Evolutionary conservation across 495 filamentous ascomycete species (phyloP), one percentile per base, ranked within the genome.

Genomic region (Daldinia loculata): DNA sequence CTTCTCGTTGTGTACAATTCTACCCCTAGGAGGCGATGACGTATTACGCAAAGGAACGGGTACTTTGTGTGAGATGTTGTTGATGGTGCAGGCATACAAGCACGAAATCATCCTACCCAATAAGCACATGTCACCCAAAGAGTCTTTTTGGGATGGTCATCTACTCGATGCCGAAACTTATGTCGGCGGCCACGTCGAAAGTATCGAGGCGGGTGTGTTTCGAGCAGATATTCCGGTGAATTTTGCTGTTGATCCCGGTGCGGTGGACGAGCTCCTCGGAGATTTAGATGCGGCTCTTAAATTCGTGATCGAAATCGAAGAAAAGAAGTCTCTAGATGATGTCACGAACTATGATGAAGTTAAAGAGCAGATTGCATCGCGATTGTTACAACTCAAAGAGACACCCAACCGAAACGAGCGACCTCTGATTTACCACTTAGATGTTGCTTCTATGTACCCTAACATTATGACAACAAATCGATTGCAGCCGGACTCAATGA

Each of bases 391-490:
- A 70, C 84, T 99, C 34, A 97, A 92, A 78, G 83, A 88, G 39
- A 93, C 90, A 0, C 94, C 95, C 0, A 91, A 92, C 66, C 84
- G 95, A 58, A 86, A 84, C 64, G 95, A 99, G 76, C 84, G 89
- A 27, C 95, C 95, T 1, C 90, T 93, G 36, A 99, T 99, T 60
- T 99, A 99, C 79, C 95, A 99, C 84, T 84, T 99, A 77, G 95
- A 99, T 73, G 95, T 99, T 52, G 95, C 95, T 15, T 97, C 95
- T 58, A 99, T 99, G 95, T 99, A 99, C 78, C 95, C 95, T 17
- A 99, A 99, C 77, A 99, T 99, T 80, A 99, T 99, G 96, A 98
- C 95, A 4, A 99, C 96, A 9, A 99, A 99, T 75, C 92, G 95
- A 74, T 80, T 99, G 32, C 95, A 99, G 63, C 95, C 95, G 1